phyloP scores from a whole-genome alignment of 1,139 yeast genomes.

The Hemisphaericaspora xylofermentans region DNA sequence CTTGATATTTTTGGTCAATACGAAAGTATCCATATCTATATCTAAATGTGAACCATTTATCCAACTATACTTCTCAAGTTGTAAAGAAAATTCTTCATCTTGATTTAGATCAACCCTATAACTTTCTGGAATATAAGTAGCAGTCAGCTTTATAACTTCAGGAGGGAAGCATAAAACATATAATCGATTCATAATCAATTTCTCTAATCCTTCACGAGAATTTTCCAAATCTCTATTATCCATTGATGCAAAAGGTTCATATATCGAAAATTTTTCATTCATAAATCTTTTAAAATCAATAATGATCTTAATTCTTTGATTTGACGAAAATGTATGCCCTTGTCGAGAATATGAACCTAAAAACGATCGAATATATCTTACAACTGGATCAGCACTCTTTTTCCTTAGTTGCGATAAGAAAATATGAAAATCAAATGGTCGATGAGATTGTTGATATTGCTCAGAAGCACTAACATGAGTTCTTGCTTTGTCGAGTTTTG shows the following conservation, averaged over 20 bases:
- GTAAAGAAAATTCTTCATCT: constrained; percentile 57
- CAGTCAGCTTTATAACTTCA: constrained; percentile 45
- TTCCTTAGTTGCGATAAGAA: constrained; percentile 72
- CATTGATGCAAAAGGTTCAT: constrained; percentile 75
- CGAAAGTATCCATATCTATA: constrained; percentile 47
- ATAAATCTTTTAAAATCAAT: constrained; percentile 73
- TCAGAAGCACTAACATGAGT: constrained; percentile 24
- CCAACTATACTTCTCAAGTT: constrained; percentile 70
- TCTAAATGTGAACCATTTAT: constrained; percentile 80
- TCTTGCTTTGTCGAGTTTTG: constrained; percentile 5
- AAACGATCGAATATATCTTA: constrained; percentile 80
- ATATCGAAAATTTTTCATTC: constrained; percentile 58
- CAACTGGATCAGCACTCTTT: constrained; percentile 84
- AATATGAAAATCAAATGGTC: constrained; percentile 77
- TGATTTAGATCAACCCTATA: constrained; percentile 53
- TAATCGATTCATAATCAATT: constrained; percentile 83
- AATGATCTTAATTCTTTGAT: constrained; percentile 76
- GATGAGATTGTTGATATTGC: constrained; percentile 41
- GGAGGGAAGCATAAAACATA: constrained; percentile 84
- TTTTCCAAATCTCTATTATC: constrained; percentile 60
- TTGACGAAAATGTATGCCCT: constrained; percentile 59
- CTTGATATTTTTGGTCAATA: constrained; percentile 20
- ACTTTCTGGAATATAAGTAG: constrained; percentile 42
- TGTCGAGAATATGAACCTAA: constrained; percentile 71
- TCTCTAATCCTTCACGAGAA: constrained; percentile 89